Percentiles rank a stretch among this genome's conserved stretches.
These are phyloP conservation scores for Senecio squalidus DNA, from an alignment of 140 eudicot genomes.

Conservation along the genomic window DNA sequence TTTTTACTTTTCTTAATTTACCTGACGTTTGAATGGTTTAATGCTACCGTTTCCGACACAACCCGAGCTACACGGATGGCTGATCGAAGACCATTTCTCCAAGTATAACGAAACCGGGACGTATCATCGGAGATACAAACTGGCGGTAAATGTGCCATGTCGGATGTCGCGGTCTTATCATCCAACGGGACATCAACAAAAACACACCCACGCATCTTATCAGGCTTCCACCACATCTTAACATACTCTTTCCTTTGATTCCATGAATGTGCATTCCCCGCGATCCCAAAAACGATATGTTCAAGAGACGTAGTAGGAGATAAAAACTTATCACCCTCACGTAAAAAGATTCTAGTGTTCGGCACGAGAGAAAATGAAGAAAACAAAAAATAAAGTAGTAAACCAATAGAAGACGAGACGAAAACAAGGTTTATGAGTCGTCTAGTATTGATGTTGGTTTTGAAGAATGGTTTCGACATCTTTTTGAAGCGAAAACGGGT, in stretches of 20 bases:
- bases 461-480: constrained; percentile 12
- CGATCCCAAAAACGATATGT: constrained; percentile 75
- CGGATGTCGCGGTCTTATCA: constrained; percentile 4
- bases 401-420: constrained; percentile 21
- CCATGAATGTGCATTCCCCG: constrained; percentile 61
- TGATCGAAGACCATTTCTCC: constrained; percentile 52
- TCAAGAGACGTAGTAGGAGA: constrained; percentile 57
- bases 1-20: background rate
- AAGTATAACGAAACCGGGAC: constrained; percentile 50
- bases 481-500: constrained; percentile 31
- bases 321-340: constrained; percentile 14
- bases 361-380: constrained; percentile 32
- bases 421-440: constrained; percentile 26
- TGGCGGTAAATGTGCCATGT: constrained; percentile 36
- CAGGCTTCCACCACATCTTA: constrained; percentile 79
- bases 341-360: constrained; percentile 9
- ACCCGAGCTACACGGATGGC: constrained; percentile 74
- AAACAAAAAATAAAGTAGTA: constrained; percentile 25
- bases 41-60: constrained; percentile 57
- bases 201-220: constrained; percentile 61
- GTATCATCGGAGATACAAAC: constrained; percentile 56
- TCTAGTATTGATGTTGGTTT: constrained; percentile 30
- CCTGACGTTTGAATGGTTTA: constrained; percentile 49
- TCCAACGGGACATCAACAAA: constrained; percentile 46
- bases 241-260: constrained; percentile 41